Conservation (phyloP, 164 flowering plant genomes). For the Hamamelis virginiana region DNA sequence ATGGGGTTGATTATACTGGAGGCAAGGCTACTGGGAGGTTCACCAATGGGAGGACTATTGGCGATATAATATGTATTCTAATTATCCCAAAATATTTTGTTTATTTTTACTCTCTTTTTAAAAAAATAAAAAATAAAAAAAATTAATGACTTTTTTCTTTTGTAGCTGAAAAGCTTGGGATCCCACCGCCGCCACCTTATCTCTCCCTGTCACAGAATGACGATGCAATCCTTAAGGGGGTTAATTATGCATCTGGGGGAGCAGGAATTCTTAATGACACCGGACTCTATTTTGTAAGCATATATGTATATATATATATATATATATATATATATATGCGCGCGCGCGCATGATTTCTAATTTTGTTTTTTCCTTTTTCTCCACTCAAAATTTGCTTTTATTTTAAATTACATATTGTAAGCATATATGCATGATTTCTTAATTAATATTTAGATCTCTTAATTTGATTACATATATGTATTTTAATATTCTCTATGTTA, state of each 20-base stretch:
- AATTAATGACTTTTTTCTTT: not conserved
- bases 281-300: conserved; percentile 62
- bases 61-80: conserved; percentile 57
- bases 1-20: conserved; percentile 61
- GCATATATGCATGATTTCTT: too few relatives aligned
- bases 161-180: conserved; percentile 74
- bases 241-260: conserved; percentile 91
- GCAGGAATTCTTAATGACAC: conserved; percentile 92
- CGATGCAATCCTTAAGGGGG: conserved; percentile 60
- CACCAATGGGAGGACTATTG: conserved; percentile 77
- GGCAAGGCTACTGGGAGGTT: conserved; percentile 73
- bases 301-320: too few relatives aligned
- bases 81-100: not conserved
- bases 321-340: too few relatives aligned
- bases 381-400: too few relatives aligned
- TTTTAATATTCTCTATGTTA: not conserved
- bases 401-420: too few relatives aligned
- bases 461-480: not conserved
- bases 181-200: conserved; percentile 68
- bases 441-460: not conserved
- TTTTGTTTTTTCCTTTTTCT: too few relatives aligned
- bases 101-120: not conserved
- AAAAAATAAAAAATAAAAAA: too few relatives aligned
- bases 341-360: too few relatives aligned
- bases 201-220: conserved; percentile 57